Base-by-base conservation (phyloP, 352 stramenopile species). In the Stramenopiles sp. region DNA sequence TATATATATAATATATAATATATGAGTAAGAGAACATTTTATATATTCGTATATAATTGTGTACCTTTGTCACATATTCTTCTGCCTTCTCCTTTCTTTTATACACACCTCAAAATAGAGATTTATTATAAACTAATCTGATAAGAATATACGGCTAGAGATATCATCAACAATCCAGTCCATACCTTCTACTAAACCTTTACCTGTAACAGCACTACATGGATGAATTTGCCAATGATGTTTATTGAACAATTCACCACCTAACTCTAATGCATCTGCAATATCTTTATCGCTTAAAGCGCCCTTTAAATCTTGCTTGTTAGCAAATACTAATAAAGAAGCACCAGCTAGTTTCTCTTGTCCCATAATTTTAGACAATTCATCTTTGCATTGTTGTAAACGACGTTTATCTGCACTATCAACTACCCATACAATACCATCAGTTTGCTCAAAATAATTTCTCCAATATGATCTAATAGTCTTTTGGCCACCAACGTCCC, bases 141-240 rank as follows among this genome's bases (percentile, higher is more conserved):
- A 91, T 79, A 98, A 89, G 82, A 97, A 98, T 79, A 98, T 98
- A 73, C 94, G 87, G 80, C 88, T 95, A 0, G 89, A 90, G 78
- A 98, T 97, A 84, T 99, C 95, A 20, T 88, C 81, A 0, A 98
- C 93, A 79, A 99, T 89, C 95, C 95, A 99, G 84, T 98, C 96
- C 80, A 99, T 94, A 38, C 93, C 93, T n/a, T 97, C 87, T 13
- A 93, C 84, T 23, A 99, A 88, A 1, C 96, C 95, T 63, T 95
- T 87, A 31, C 94, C 95, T 7, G 93, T 98, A 73, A 98, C 88
- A 1, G 95, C 96, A 81, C 92, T 98, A 85, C 95, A 99, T 32
- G 88, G 81, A 32, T 86, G 80, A 80, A 97, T 94, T 7, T 81
- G 85, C 87, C 88, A 98, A 83, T 98, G 88, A 27, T 90, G 83